Evolutionary conservation across 805 yeast genomes (phyloP).

Genomic region (Candida broadrunensis): DNA sequence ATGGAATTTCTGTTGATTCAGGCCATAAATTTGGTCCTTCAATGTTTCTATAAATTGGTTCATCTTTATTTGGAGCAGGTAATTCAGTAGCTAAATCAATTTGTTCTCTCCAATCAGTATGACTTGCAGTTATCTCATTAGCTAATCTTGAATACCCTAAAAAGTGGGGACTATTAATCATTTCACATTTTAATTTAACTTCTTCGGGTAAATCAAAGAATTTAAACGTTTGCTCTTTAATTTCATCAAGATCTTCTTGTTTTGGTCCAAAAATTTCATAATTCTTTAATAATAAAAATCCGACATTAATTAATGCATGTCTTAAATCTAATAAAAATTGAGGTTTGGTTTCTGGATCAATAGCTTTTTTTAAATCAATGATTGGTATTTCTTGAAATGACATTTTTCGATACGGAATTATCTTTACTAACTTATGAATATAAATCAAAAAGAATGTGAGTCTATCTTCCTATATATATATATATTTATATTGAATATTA

Average conservation of each 20-base stretch:
- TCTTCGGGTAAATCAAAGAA: slow-evolving; percentile 47
- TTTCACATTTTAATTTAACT: slow-evolving; percentile 45
- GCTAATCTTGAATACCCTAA: slow-evolving; percentile 57
- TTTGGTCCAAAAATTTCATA: slow-evolving; percentile 40
- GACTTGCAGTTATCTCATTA: slow-evolving; percentile 53
- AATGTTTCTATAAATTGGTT: slow-evolving; percentile 44
- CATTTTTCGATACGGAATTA: slow-evolving; percentile 20
- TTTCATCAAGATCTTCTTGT: slow-evolving; percentile 28
- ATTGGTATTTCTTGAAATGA: slow-evolving; percentile 41
- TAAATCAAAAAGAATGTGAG: no score
- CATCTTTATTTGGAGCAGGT: slow-evolving; percentile 37
- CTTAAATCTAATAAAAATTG: slow-evolving; percentile 37
- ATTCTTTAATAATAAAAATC: slow-evolving; percentile 49
- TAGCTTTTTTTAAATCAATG: slow-evolving; percentile 42
- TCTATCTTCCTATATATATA: no score
- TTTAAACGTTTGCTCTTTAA: slow-evolving; percentile 36
- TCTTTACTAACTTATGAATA: no score
- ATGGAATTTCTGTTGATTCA: slow-evolving; percentile 36
- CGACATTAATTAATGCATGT: slow-evolving; percentile 53
- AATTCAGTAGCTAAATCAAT: slow-evolving; percentile 56
- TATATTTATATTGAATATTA: no score
- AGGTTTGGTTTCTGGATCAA: slow-evolving; percentile 39
- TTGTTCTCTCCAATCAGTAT: slow-evolving; percentile 60
- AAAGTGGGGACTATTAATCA: slow-evolving; percentile 57
- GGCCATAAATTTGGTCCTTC: slow-evolving; percentile 63